phyloP scores from a whole-genome alignment of 2,329 filamentous ascomycete species.

The Phialophora chinensis region DNA sequence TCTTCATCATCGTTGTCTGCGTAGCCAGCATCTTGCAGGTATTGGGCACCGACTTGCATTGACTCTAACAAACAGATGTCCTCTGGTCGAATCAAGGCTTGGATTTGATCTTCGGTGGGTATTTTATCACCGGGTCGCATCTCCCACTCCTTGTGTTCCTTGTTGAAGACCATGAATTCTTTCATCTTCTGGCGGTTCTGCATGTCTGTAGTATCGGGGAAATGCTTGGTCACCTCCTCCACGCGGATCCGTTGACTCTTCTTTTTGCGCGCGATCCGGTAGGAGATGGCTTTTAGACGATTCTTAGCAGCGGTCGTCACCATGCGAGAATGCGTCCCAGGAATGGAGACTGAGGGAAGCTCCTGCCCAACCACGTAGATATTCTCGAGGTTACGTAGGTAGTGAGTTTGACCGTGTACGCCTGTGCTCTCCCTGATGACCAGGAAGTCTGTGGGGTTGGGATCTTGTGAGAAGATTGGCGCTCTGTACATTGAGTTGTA shows the following conservation, averaged over 20 bases:
- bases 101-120: conserved; percentile 79
- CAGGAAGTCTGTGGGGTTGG: conserved; percentile 82
- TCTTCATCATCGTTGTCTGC: conserved; percentile 65
- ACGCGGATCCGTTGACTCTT: conserved; percentile 72
- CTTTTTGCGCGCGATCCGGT: conserved; percentile 82
- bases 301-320: conserved; percentile 98
- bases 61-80: conserved; percentile 93
- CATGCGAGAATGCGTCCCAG: conserved; percentile 89
- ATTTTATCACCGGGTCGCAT: conserved; percentile 74
- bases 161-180: conserved; percentile 91
- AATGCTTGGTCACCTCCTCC: conserved; percentile 87
- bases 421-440: conserved; percentile 83
- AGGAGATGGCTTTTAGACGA: conserved; percentile 93
- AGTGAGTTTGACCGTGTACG: conserved; percentile 77
- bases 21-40: conserved; percentile 89
- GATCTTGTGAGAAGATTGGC: conserved; percentile 85
- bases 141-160: conserved; percentile 85
- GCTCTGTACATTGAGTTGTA: conserved; percentile 96
- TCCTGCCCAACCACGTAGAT: conserved; percentile 90
- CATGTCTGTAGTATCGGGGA: conserved; percentile 90
- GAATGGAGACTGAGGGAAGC: conserved; percentile 89
- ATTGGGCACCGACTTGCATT: conserved; percentile 93
- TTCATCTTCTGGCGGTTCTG: conserved; percentile 97
- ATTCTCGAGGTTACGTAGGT: conserved; percentile 86
- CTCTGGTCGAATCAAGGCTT: conserved; percentile 90